Conservation (phyloP, 2,329 filamentous ascomycete species). For the Ceratocystis albifundus region DNA sequence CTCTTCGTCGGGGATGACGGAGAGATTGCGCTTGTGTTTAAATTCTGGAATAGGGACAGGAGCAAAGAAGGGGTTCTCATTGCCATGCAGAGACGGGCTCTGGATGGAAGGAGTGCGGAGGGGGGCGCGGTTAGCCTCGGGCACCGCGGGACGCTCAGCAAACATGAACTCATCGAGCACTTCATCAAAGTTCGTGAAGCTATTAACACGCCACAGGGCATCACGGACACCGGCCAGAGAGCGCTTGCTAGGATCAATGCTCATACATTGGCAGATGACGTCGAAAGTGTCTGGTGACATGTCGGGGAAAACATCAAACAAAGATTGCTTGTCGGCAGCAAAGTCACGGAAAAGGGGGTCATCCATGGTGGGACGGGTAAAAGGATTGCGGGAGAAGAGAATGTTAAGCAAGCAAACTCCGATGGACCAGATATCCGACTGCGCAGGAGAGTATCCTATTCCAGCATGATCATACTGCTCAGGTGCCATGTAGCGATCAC, state of each 20-base stretch:
- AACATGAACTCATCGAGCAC: conserved; percentile 74
- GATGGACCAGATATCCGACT: conserved; percentile 94
- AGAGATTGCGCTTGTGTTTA: conserved; percentile 45
- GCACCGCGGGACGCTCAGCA: conserved; percentile 61
- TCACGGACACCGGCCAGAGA: conserved; percentile 68
- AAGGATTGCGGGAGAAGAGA: conserved; percentile 91
- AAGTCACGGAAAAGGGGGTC: conserved; percentile 92
- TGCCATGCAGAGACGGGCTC: conserved; percentile 46
- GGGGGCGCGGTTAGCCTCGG: conserved; percentile 84
- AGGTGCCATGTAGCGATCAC: conserved; percentile 97
- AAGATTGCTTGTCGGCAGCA: conserved; percentile 79
- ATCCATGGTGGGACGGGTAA: conserved; percentile 78
- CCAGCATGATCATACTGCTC: conserved; percentile 90
- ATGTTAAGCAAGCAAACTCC: conserved; percentile 95
- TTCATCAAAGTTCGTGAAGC: conserved; percentile 91
- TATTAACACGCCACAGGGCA: conserved; percentile 66
- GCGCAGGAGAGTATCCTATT: conserved; percentile 78
- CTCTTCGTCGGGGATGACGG: conserved; percentile 63
- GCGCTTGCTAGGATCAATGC: conserved; percentile 78
- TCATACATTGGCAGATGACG: conserved; percentile 81
- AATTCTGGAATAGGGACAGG: conserved; percentile 10
- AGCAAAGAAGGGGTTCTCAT: conserved; percentile 27
- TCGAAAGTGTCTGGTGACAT: conserved; percentile 98
- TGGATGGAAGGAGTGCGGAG: conserved; percentile 91
- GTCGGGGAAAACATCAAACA: conserved; percentile 95